A percentile compares a stretch with the other conserved stretches of the same genome.
phyloP scores from a whole-genome alignment of 768 basidiomycete genomes.

The Multifurca ochricompacta region DNA sequence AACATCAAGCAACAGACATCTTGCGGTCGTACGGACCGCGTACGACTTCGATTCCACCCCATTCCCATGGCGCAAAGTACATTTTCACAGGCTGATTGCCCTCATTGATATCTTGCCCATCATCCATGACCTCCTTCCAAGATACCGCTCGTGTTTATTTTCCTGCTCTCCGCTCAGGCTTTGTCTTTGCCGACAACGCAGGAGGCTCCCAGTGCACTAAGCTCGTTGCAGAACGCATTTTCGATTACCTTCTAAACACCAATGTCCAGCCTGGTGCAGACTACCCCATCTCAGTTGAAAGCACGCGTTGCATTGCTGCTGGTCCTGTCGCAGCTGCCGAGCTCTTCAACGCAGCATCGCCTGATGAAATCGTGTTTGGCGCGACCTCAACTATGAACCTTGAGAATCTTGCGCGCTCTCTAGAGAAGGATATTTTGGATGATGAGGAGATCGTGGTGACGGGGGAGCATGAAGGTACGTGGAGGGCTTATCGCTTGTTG shows the following conservation, averaged over 20 bases:
- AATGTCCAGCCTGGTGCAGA: constrained; percentile 71
- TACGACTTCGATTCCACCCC: background rate
- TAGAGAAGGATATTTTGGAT: constrained; percentile 44
- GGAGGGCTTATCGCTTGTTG: background rate
- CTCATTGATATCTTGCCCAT: background rate
- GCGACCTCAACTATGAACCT: constrained; percentile 60
- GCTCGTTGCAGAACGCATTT: constrained; percentile 49
- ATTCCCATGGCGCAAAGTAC: background rate
- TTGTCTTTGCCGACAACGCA: constrained; percentile 68
- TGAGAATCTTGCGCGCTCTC: constrained; percentile 58
- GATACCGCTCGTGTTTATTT: constrained; percentile 49
- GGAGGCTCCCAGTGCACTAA: constrained; percentile 62
- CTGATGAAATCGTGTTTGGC: constrained; percentile 59
- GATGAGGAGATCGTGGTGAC: constrained; percentile 77
- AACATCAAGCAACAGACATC: too few species aligned
- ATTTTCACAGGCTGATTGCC: background rate
- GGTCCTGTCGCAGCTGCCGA: constrained; percentile 45
- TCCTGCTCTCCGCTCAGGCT: constrained; percentile 51
- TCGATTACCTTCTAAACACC: constrained; percentile 61
- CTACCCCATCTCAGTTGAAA: constrained; percentile 49
- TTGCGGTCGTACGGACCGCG: too few species aligned
- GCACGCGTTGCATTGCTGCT: constrained; percentile 43
- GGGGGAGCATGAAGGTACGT: constrained; percentile 68
- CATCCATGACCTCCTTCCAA: constrained; percentile 25
- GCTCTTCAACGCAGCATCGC: constrained; percentile 56